Evolutionary conservation across 108 stramenopile species (phyloP), one percentile per base, ranked within the genome.

Genomic region (Cyclotella kingstonii): DNA sequence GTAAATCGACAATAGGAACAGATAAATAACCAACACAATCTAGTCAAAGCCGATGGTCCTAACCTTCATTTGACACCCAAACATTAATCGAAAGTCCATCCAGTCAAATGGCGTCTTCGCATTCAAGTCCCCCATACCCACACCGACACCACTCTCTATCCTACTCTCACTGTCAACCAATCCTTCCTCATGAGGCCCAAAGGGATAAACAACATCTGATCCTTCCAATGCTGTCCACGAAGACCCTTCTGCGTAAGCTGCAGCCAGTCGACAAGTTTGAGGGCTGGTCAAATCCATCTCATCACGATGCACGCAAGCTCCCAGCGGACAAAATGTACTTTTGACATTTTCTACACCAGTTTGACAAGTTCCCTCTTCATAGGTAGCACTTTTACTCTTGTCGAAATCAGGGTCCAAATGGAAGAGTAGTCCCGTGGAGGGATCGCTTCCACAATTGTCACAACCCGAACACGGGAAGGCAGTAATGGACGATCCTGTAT

Each of bases 401-500:
- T 71, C 46, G 59, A 84, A 87, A 52, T 73, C 40, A n/a, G 42
- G 30, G 66, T 96, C 93, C 39, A 88, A 81, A 63, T 95, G 94
- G 55, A 86, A 81, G 7, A 56, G 50, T 35, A 10, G 23, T 21
- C 23, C 52, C 18, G 48, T 28, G 15, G 47, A 9, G n/a, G 39
- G 17, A 27, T 66, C 57, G 11, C 51, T 59, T 0, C 93, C 94
- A 59, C 94, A 95, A 38, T 56, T 38, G 27, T 76, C 17, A 61
- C 93, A 95, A 14, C 71, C 82, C n/a, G 55, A 55, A 77, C 96
- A 97, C 0, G 93, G 94, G 69, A 97, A 95, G 33, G 93, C 93
- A 1, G 94, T 95, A 46, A 80, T 66, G 47, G 79, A 76, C 28
- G 68, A 76, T 25, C 96, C 96, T 1, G 96, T 96, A 68, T 96